A percentile compares a stretch with the other conserved stretches of the same genome.
Evolutionary conservation across 2,329 filamentous ascomycete genomes (phyloP).

Genomic region (Delphinella strobiligena): DNA sequence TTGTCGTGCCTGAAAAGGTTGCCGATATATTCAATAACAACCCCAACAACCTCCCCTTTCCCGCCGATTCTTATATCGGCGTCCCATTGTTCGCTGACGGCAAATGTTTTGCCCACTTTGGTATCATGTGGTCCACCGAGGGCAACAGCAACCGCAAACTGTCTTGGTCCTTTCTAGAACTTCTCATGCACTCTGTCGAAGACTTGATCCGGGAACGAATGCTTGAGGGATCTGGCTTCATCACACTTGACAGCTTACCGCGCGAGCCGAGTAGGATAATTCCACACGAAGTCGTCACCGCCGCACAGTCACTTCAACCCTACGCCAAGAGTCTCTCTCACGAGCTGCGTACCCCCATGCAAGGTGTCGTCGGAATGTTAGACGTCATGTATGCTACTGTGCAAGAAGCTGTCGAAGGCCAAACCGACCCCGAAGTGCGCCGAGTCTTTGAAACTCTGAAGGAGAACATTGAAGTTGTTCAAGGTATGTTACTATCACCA

Average conservation of each 20-base stretch:
- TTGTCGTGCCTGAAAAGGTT: slow-evolving; percentile 52
- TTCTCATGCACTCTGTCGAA: slow-evolving; percentile 56
- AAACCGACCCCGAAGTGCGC: slow-evolving; percentile 37
- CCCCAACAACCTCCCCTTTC: slow-evolving; percentile 47
- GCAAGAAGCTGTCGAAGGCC: slow-evolving; percentile 49
- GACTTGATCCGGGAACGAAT: slow-evolving; percentile 51
- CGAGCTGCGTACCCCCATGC: slow-evolving; percentile 62
- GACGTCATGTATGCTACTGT: slow-evolving; percentile 67
- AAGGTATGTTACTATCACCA: slow-evolving; percentile 44
- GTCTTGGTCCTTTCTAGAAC: slow-evolving; percentile 55
- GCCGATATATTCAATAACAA: slow-evolving; percentile 45
- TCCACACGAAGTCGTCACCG: slow-evolving; percentile 43
- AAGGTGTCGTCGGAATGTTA: slow-evolving; percentile 63
- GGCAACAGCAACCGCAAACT: slow-evolving; percentile 44
- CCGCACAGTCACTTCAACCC: slow-evolving; percentile 54
- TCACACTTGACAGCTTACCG: slow-evolving; percentile 13
- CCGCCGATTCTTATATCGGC: slow-evolving; percentile 54
- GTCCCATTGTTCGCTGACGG: slow-evolving; percentile 53
- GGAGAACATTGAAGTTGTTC: slow-evolving; percentile 58
- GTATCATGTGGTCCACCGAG: slow-evolving; percentile 57
- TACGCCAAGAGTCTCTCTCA: slow-evolving; percentile 63
- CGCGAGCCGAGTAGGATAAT: slow-evolving; percentile 33
- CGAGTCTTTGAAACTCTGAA: slow-evolving; percentile 50
- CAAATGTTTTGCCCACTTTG: slow-evolving; percentile 58
- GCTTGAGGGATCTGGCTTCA: slow-evolving; percentile 39